phyloP scores from a whole-genome alignment of 208 protist species.

The Histomonas meleagridis region DNA sequence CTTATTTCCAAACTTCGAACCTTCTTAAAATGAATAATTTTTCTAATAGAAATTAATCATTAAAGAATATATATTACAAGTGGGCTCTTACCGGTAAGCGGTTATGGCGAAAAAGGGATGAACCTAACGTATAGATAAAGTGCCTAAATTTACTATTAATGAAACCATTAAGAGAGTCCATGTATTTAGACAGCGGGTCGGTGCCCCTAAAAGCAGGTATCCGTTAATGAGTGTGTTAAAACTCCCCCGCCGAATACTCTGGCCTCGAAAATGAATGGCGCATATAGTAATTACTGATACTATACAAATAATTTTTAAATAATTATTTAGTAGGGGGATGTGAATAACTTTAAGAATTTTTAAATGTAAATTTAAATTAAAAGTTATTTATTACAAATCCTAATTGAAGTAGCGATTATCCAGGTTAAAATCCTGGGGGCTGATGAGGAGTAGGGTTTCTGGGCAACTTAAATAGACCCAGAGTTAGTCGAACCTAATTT shows the following conservation, averaged over 20 bases:
- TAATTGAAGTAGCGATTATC: conserved; percentile 66
- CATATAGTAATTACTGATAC: conserved; percentile 59
- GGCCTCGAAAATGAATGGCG: conserved; percentile 66
- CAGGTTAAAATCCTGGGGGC: conserved; percentile 60
- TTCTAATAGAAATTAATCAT: conserved; percentile 47
- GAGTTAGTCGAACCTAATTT: conserved; percentile 62
- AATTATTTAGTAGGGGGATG: conserved; percentile 56
- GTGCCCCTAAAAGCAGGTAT: conserved; percentile 64
- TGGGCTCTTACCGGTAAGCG: conserved; percentile 69
- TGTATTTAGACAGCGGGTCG: conserved; percentile 63
- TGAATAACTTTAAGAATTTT: conserved; percentile 53
- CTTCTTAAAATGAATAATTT: conserved; percentile 45
- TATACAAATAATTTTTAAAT: conserved; percentile 44
- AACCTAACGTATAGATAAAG: conserved; percentile 59
- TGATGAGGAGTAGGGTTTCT: conserved; percentile 63
- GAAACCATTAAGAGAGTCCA: conserved; percentile 59
- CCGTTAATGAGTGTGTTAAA: conserved; percentile 66
- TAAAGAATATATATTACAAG: conserved; percentile 51
- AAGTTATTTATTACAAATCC: conserved; percentile 60
- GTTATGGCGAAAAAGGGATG: conserved; percentile 65
- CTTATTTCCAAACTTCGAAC: conserved; percentile 67
- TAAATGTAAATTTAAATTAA: conserved; percentile 52
- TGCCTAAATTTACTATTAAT: conserved; percentile 54
- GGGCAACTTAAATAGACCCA: conserved; percentile 56
- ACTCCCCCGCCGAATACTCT: conserved; percentile 64